Evolutionary conservation across 805 yeast species (phyloP).

Genomic region (Candida fluviatilis): DNA sequence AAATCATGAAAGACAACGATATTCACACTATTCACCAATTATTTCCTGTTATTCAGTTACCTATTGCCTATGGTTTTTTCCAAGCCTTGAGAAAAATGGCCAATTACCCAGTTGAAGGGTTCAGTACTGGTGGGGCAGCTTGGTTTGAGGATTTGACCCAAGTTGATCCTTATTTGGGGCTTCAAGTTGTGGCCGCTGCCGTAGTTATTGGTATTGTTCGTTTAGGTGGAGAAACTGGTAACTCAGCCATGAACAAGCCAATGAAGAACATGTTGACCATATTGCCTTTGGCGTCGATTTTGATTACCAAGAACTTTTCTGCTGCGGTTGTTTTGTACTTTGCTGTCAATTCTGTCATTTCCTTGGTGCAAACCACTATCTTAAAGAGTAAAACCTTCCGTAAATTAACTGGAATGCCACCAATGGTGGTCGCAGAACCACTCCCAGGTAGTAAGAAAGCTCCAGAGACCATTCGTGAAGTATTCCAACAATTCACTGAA

Average conservation of each 20-base stretch:
- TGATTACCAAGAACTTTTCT: constrained; percentile 84
- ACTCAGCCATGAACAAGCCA: constrained; percentile 54
- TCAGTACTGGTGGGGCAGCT: constrained; percentile 64
- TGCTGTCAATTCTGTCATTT: constrained; percentile 72
- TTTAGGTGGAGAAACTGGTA: constrained; percentile 91
- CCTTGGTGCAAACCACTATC: constrained; percentile 66
- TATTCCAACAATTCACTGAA: constrained; percentile 31
- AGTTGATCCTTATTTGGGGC: constrained; percentile 88
- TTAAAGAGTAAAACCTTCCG: constrained; percentile 61
- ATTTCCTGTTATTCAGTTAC: constrained; percentile 76
- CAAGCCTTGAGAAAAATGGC: constrained; percentile 84
- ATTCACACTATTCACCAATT: constrained; percentile 69
- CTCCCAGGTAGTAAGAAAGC: constrained; percentile 23
- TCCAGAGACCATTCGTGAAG: constrained; percentile 32
- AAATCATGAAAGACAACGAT: constrained; percentile 63
- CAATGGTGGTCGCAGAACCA: constrained; percentile 34
- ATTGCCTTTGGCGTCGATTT: constrained; percentile 77
- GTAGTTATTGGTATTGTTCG: constrained; percentile 71
- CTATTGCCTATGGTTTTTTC: constrained; percentile 86
- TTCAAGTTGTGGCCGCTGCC: constrained; percentile 78
- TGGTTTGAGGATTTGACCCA: constrained; percentile 84
- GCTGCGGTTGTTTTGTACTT: constrained; percentile 84
- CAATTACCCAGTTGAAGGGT: constrained; percentile 77
- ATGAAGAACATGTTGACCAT: constrained; percentile 61
- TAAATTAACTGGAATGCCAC: constrained; percentile 52